These are phyloP conservation scores for Thermomyces lanuginosus DNA, from an alignment of 2,329 filamentous ascomycete species.

Conservation along the genomic window DNA sequence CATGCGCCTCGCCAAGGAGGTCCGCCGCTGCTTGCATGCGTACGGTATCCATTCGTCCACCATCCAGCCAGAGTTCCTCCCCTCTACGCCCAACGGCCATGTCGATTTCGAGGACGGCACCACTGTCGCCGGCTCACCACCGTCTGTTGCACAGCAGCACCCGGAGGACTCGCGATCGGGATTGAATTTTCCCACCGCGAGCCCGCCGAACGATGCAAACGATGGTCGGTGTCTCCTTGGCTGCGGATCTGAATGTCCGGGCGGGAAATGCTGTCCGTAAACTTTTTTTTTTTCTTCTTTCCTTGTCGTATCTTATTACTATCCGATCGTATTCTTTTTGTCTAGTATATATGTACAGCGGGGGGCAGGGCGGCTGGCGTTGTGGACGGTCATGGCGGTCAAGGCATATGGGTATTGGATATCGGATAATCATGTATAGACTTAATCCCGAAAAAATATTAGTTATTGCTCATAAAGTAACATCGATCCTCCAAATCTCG, in stretches of 20 bases:
- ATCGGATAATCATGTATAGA: no score
- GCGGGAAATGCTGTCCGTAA: slow-evolving; percentile 28
- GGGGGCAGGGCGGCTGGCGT: no score
- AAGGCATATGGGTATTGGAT: no score
- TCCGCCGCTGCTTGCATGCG: slow-evolving; percentile 75
- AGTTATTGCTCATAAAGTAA: no score
- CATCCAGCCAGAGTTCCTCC: slow-evolving; percentile 73
- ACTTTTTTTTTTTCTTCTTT: slow-evolving; percentile 1
- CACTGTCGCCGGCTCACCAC: neutral
- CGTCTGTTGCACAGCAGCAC: neutral
- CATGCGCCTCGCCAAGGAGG: slow-evolving; percentile 73
- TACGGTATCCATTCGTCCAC: slow-evolving; percentile 96
- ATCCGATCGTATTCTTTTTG: neutral
- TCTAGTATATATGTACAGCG: no score
- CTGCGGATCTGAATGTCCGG: slow-evolving; percentile 30
- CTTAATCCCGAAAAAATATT: no score
- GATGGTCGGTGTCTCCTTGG: slow-evolving; percentile 31
- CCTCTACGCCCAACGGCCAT: slow-evolving; percentile 10
- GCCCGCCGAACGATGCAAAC: slow-evolving; percentile 17
- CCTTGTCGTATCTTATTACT: neutral
- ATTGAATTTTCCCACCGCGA: slow-evolving; percentile 8
- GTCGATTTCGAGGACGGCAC: slow-evolving; percentile 10
- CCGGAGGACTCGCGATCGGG: slow-evolving; percentile 1
- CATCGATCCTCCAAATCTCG: no score
- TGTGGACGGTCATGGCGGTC: no score